Evolutionary conservation across 2,329 filamentous ascomycete species (phyloP).

Genomic region (Neopestalotiopsis rosae): DNA sequence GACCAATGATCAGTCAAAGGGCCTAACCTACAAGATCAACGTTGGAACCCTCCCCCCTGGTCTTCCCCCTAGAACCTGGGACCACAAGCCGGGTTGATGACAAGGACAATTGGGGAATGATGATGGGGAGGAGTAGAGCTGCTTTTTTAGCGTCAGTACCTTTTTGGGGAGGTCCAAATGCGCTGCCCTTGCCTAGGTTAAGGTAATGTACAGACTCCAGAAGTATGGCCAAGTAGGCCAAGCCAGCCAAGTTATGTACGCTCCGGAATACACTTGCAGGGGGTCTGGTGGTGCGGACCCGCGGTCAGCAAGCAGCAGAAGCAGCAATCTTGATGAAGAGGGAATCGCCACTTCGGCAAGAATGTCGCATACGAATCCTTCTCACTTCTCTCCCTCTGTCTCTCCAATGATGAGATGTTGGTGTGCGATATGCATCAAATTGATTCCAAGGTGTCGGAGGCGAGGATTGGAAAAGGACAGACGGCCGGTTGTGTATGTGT

Average conservation of each 20-base stretch:
- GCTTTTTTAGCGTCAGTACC: neutral
- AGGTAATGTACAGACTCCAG: neutral
- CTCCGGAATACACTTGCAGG: conserved; percentile 13
- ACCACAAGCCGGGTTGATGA: neutral
- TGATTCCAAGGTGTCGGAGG: no score
- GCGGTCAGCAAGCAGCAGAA: neutral
- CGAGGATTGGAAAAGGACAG: no score
- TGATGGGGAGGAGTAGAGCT: no score
- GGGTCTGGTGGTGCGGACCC: neutral
- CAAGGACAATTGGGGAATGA: neutral
- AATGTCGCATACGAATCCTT: neutral
- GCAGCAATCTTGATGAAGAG: neutral
- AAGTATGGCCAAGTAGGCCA: neutral
- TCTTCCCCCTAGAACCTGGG: no score
- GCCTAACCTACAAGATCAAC: neutral
- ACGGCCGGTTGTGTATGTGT: no score
- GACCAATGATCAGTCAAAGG: conserved; percentile 5
- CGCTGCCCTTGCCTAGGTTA: neutral
- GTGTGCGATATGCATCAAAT: no score
- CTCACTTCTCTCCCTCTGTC: no score
- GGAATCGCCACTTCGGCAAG: neutral
- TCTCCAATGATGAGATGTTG: neutral
- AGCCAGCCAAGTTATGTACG: neutral
- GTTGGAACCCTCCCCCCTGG: neutral
- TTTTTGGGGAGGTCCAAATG: conserved; percentile 5